Conservation (phyloP, 345 rosid species). For the Moringa oleifera region DNA sequence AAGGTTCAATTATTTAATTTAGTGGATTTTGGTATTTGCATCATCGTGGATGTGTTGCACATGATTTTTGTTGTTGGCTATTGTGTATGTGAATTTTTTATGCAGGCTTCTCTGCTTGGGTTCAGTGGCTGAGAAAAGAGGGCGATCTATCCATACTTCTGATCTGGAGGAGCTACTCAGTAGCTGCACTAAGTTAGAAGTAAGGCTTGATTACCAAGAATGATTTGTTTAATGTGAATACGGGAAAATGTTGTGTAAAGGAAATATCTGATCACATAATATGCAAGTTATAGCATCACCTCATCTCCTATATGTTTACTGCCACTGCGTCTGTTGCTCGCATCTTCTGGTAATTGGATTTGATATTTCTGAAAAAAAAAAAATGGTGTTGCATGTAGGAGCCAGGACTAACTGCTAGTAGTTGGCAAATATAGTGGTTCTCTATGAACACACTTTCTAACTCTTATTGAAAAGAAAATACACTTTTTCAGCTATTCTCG, state of each 20-base stretch:
- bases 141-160: conserved; percentile 54
- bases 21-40: not conserved
- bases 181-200: conserved; percentile 84
- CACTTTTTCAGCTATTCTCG: no score
- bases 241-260: not conserved
- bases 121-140: conserved; percentile 81
- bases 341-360: not conserved
- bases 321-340: not conserved
- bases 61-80: not conserved
- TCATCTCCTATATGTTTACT: not conserved
- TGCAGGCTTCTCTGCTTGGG: conserved; percentile 71
- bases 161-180: conserved; percentile 75
- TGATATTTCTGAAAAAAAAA: no score
- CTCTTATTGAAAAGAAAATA: no score
- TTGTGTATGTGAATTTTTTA: not conserved
- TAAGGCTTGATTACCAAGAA: conserved; percentile 32
- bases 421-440: no score
- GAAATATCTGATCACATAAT: not conserved
- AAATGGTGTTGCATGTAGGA: no score
- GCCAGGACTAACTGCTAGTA: no score
- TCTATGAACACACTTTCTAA: no score
- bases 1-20: not conserved
- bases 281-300: not conserved
- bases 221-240: not conserved
- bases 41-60: not conserved